Conservation (phyloP, 805 yeast species). For the Saccharomycopsis fibuligera region DNA sequence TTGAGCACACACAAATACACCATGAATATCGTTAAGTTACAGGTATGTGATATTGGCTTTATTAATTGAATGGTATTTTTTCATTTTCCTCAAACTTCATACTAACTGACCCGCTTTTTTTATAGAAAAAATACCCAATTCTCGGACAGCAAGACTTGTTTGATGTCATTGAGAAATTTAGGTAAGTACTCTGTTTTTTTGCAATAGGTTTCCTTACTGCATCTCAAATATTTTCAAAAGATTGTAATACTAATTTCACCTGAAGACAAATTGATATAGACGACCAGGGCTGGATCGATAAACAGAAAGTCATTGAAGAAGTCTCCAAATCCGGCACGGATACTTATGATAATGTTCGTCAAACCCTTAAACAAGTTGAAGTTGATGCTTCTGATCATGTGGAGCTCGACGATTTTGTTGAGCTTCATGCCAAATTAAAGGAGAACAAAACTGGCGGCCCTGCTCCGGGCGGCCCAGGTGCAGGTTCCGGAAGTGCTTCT, state of each 20-base stretch:
- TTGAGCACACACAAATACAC: too few relatives aligned
- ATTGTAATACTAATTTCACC: background rate
- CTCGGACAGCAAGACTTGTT: constrained; percentile 84
- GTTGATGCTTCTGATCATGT: constrained; percentile 97
- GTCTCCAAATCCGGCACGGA: constrained; percentile 74
- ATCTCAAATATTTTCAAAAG: background rate
- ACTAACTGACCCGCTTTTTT: background rate
- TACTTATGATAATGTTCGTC: constrained; percentile 88
- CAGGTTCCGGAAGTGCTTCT: constrained; percentile 24
- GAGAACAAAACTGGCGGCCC: constrained; percentile 33
- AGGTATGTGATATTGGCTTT: constrained; percentile 33
- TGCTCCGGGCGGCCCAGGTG: constrained; percentile 23
- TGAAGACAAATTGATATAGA: constrained; percentile 68
- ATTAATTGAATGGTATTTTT: background rate
- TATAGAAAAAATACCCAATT: constrained; percentile 77
- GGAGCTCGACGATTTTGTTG: constrained; percentile 91
- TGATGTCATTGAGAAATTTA: constrained; percentile 77
- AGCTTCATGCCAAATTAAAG: constrained; percentile 72
- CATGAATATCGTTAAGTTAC: constrained; percentile 65
- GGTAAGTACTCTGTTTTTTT: constrained; percentile 23
- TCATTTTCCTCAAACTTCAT: background rate
- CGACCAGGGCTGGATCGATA: constrained; percentile 92
- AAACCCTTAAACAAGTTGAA: constrained; percentile 80
- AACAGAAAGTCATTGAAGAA: constrained; percentile 80
- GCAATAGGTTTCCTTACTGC: background rate